Conservation (phyloP, 352 stramenopile species). For the Phytophthora tubulina region DNA sequence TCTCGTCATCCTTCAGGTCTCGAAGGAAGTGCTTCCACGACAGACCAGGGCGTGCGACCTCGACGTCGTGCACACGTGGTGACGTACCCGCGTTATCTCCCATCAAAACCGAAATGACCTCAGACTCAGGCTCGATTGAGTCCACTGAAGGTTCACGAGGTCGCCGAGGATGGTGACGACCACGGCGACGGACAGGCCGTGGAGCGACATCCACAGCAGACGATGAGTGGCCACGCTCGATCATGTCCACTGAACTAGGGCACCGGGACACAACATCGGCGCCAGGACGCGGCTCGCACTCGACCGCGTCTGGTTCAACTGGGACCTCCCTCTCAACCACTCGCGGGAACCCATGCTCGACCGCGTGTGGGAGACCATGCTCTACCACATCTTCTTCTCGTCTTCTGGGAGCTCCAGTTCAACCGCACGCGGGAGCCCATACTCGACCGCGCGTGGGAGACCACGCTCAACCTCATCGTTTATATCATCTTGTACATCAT, state of each 20-base stretch:
- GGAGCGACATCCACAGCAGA: conserved; percentile 3
- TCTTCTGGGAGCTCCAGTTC: conserved; percentile 20
- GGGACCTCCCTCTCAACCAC: conserved; percentile 1
- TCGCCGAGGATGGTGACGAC: conserved; percentile 2
- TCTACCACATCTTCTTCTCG: conserved; percentile 7
- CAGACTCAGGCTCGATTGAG: too few species aligned
- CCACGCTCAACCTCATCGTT: too few species aligned
- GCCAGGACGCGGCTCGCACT: conserved; percentile 2
- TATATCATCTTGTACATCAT: too few species aligned
- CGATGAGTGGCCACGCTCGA: conserved; percentile 25
- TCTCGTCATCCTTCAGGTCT: conserved; percentile 25
- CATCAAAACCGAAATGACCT: too few species aligned
- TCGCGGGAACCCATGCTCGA: too few species aligned
- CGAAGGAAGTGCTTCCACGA: conserved; percentile 36
- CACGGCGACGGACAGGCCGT: conserved; percentile 14
- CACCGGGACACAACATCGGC: conserved; percentile 18
- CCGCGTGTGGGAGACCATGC: too few species aligned
- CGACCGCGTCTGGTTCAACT: conserved; percentile 7
- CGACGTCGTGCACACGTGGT: too few species aligned
- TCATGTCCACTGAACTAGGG: conserved; percentile 15
- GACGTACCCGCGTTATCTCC: too few species aligned
- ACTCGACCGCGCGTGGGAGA: not conserved
- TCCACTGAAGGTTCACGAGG: too few species aligned
- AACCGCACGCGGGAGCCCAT: conserved; percentile 17
- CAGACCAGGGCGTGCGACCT: not conserved